Conservation (phyloP, 2,329 filamentous ascomycete genomes). For the Knufia petricola region DNA sequence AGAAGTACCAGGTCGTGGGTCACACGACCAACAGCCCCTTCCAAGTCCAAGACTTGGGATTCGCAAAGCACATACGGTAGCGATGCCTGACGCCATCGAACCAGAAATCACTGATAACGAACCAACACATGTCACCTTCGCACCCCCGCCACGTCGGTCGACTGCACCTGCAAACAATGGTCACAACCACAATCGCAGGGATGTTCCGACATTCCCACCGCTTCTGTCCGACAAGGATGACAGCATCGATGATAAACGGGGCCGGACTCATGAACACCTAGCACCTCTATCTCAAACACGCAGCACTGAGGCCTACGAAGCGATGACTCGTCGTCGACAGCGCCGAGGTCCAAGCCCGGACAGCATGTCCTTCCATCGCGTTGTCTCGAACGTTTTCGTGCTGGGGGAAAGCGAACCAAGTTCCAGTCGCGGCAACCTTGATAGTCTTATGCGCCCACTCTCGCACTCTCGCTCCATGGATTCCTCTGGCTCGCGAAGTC, state of each 20-base stretch:
- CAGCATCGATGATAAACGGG: background rate
- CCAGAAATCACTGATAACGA: slow-evolving; percentile 10
- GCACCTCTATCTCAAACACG: background rate
- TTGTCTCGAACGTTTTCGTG: slow-evolving; percentile 30
- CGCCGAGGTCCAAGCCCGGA: background rate
- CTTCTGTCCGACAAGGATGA: background rate
- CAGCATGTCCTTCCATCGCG: slow-evolving; percentile 6
- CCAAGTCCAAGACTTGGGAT: too few relatives aligned
- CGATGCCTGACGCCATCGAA: slow-evolving; percentile 23
- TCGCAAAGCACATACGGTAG: too few relatives aligned
- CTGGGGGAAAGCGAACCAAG: slow-evolving; percentile 21
- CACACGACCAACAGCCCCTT: too few relatives aligned
- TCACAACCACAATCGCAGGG: too few relatives aligned
- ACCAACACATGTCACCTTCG: slow-evolving; percentile 1
- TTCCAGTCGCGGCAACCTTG: slow-evolving; percentile 13
- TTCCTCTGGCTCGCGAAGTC: background rate
- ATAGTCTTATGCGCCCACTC: slow-evolving; percentile 5
- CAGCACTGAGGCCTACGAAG: background rate
- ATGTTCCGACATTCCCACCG: background rate
- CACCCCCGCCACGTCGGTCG: slow-evolving; percentile 13
- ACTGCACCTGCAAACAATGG: slow-evolving; percentile 7
- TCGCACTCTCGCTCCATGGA: background rate
- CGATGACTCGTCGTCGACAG: background rate
- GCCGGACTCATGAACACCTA: background rate
- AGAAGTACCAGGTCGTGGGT: too few relatives aligned